Base-by-base conservation (phyloP, 2,329 filamentous ascomycete genomes). In the Penicillium sp. region DNA sequence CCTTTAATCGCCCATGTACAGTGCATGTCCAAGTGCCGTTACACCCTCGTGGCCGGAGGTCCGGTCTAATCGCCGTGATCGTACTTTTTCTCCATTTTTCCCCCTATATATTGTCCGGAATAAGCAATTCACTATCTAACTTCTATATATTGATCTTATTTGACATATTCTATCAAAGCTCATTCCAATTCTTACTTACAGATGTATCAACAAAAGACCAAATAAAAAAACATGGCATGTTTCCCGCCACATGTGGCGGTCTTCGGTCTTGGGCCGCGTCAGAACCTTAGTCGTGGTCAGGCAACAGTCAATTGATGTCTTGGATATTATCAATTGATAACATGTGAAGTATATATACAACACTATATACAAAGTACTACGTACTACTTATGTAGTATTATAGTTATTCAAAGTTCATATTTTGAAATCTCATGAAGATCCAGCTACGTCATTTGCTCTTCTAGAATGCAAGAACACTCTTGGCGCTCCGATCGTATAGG, bases 211-310 rank as follows among this genome's bases (percentile, higher is more conserved):
- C 6, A 15, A 7, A 44, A 3, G 4, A 33, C 9, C 29, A 5
- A 12, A 31, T 31, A 13, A 23, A 29, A n/a, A 36, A 13, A 36
- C 33, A 19, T 38, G 15, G 17, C 33, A 19, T 38, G 33, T 38
- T 27, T 19, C 25, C 53, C 42, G 55, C 55, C 55, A 57, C 49
- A 47, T 45, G 49, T 57, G 55, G 49, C 55, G 19, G 51, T n/a
- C 3, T 50, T 51, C 55, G 19, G 51, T n/a, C 3, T 50, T 51
- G 25, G 45, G 54, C 49, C 49, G 49, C 49, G 42, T 51, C 36
- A 57, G 38, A 25, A 45, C 13, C 15, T 38, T 38, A 12, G 31
- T 33, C 33, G 33, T n/a, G 25, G 10, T 55, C 44, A 55, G 53
- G 53, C 29, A 58, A 48, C 44, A 31, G 27, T 21, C 39, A 33